Base-by-base conservation (phyloP, 306 rosid genomes). In the Vigna trinervia region DNA sequence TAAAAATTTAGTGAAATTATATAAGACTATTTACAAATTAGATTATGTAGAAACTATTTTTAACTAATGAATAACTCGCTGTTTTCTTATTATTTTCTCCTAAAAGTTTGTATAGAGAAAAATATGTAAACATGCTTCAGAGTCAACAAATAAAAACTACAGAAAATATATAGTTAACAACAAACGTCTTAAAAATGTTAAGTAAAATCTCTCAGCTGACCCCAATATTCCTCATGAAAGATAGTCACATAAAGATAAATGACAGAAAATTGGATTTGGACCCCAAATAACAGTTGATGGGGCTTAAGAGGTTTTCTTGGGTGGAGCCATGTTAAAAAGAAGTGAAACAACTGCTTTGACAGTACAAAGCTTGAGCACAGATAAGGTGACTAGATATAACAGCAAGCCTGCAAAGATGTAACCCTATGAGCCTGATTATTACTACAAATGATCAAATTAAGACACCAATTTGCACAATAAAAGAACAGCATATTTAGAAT, bases 281-380 rank as follows among this genome's bases (percentile, higher is more conserved):
- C 5, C 60, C 3, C 59, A 66, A 12, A 26, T 26, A 60, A 68
- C 5, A 4, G 6, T 57, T 1, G 26, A 71, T 4, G 57, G 23
- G 23, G 54, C 54, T 68, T 85, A 85, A 20, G 94, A 86, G 26
- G 90, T 71, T 67, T 85, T 88, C 84, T 75, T 90, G 71, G 96
- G 94, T 71, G 94, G 97, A n/a, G 89, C 85, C 97, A 90, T 92
- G 86, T 92, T 90, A 53, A 78, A 53, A 28, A 92, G 70, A 51
- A 92, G 92, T 72, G 85, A 74, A 76, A 56, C 5, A 8, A 77
- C 67, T 36, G 84, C 75, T 58, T 57, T 74, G 70, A 80, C 59
- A 73, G 67, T 75, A 63, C n/a, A 41, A 8, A 82, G 66, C 79
- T 78, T 77, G 73, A 78, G 50, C 84, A 78, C 5, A 1, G n/a